These are phyloP conservation scores for Populus simonii DNA, from an alignment of 345 rosid species.

Conservation along the genomic window DNA sequence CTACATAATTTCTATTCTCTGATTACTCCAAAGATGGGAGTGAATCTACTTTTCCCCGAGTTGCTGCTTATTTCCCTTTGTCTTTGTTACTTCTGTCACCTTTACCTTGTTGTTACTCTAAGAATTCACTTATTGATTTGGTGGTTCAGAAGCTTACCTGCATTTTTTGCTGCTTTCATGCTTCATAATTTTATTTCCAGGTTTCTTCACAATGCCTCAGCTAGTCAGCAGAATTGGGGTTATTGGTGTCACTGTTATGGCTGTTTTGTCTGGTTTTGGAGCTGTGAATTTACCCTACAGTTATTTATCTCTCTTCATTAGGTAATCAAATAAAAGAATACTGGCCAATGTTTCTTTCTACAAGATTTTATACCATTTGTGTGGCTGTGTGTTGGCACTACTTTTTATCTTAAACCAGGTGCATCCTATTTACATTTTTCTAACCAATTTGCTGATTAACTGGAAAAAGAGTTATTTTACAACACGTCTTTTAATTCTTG, in stretches of 20 bases:
- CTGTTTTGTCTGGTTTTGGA: constrained; percentile 94
- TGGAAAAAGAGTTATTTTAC: too few species aligned
- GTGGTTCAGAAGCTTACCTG: background rate
- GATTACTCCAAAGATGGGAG: background rate
- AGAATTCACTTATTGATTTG: background rate
- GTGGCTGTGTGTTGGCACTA: background rate
- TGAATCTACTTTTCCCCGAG: background rate
- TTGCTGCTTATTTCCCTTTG: background rate
- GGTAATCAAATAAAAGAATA: constrained; percentile 37
- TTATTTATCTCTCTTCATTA: constrained; percentile 91
- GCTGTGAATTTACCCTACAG: constrained; percentile 98
- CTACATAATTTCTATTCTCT: background rate
- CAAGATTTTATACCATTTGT: background rate
- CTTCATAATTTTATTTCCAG: constrained; percentile 38
- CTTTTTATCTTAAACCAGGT: too few species aligned
- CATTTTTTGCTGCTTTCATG: background rate
- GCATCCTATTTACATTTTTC: too few species aligned
- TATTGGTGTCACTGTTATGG: constrained; percentile 96
- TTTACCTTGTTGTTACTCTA: background rate
- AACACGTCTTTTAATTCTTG: too few species aligned
- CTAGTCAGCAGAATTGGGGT: constrained; percentile 97
- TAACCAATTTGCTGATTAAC: too few species aligned
- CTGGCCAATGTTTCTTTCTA: background rate
- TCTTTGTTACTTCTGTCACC: background rate
- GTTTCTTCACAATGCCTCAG: constrained; percentile 93